Base-by-base conservation (phyloP, 2,329 filamentous ascomycete species). In the Ophiosphaerella narmari region DNA sequence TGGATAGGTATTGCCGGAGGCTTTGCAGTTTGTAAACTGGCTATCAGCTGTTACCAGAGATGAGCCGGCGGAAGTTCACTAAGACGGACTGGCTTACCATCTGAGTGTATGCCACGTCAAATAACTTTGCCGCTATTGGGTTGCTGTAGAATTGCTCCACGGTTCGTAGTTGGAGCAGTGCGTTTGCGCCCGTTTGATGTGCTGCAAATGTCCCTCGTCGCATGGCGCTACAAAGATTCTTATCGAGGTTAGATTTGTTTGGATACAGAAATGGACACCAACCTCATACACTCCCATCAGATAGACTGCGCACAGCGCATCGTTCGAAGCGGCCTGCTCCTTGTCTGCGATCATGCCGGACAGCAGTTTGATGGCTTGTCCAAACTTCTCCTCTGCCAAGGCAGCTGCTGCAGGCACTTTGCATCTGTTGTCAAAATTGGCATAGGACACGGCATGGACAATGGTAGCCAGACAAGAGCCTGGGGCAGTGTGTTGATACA, bases 251-350 rank as follows among this genome's bases (percentile, higher is more conserved):
- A 52, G 35, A 3, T 12, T 39, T 37, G 40, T 45, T 12, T 24
- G 35, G 1, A 14, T n/a, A 26, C 2, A n/a, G n/a, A 8, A 11
- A 7, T n/a, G 12, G 5, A 16, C 3, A 21, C 0, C 18, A 31
- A 67, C 67, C 54, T 70, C 67, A 14, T 64, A 70, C 0, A 70
- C 41, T 1, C 66, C 64, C 56, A 71, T 62, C 2, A 70, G 26
- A 52, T 68, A 66, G 0, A 67, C 65, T 1, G 66, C 53, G 38
- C 59, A 62, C 5, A 71, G 47, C 1, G 60, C 55, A 16, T 62
- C 54, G 31, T 71, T 60, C 3, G 62, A 52, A 3, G 46, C 42
- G 13, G 64, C 59, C 31, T 57, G 46, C n/a, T 55, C 47, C 31
- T 57, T 57, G 38, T 70, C 56, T 14, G 59, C 50, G 5, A 70